These are phyloP conservation scores for Blakeslea trispora DNA, from an alignment of 371 early-diverging fungal genomes.

Conservation along the genomic window DNA sequence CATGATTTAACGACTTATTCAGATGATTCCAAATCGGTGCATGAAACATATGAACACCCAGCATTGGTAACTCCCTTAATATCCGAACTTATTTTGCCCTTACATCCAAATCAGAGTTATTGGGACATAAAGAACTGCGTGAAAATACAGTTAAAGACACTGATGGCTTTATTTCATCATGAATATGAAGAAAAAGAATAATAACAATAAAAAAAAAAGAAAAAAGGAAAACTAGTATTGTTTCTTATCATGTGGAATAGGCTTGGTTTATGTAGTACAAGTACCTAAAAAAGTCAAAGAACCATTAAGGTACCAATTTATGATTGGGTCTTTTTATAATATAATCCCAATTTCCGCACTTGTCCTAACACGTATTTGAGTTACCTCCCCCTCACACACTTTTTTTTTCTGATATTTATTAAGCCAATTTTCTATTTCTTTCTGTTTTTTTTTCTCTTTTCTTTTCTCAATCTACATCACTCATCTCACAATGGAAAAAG, in stretches of 20 bases:
- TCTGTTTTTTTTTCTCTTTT: constrained; percentile 13
- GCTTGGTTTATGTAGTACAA: neutral
- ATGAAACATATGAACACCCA: constrained; percentile 36
- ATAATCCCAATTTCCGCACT: neutral
- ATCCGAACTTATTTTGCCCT: constrained; percentile 21
- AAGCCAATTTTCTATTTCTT: constrained; percentile 7
- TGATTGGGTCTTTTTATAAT: neutral
- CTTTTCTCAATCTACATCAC: neutral
- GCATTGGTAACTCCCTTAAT: constrained; percentile 25
- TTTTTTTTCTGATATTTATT: neutral
- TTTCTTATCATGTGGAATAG: constrained; percentile 1
- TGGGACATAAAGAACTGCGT: constrained; percentile 35
- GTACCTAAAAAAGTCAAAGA: constrained; percentile 11
- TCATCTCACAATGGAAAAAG: constrained; percentile 22
- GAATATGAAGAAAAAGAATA: neutral
- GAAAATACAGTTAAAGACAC: constrained; percentile 13
- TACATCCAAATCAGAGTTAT: constrained; percentile 6
- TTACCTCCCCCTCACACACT: neutral
- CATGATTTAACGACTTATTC: constrained; percentile 23
- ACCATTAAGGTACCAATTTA: constrained; percentile 12
- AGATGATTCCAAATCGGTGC: constrained; percentile 24
- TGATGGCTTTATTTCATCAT: constrained; percentile 3
- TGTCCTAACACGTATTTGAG: neutral
- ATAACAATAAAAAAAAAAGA: too few species aligned
- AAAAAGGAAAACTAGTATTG: neutral